phyloP scores from a whole-genome alignment of 805 yeast genomes.

The Wickerhamomyces rabaulensis region DNA sequence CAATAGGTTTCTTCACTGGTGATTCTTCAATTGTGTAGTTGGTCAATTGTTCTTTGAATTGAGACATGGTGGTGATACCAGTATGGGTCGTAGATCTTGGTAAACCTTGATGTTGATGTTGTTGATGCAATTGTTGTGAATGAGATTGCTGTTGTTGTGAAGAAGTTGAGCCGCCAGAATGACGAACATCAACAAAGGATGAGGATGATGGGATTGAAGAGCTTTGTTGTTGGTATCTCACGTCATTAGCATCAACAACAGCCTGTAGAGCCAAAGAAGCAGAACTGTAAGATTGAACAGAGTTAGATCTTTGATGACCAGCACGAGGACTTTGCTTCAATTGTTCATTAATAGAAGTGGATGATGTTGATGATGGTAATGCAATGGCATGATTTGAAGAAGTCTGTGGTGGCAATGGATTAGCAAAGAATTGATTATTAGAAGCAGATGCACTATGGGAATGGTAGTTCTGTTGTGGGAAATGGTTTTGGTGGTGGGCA shows the following conservation, averaged over 20 bases:
- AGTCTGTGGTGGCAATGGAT: slow-evolving; percentile 65
- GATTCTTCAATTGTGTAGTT: slow-evolving; percentile 20
- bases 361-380: slow-evolving; percentile 34
- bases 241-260: slow-evolving; percentile 58
- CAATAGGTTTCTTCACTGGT: slow-evolving; percentile 15
- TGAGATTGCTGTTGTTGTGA: slow-evolving; percentile 7
- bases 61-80: slow-evolving; percentile 18
- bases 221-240: slow-evolving; percentile 15
- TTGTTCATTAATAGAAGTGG: slow-evolving; percentile 23
- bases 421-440: slow-evolving; percentile 30
- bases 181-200: slow-evolving; percentile 19
- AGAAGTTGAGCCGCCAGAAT: slow-evolving; percentile 10
- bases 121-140: slow-evolving; percentile 8
- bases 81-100: slow-evolving; percentile 34
- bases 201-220: slow-evolving; percentile 9
- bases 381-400: slow-evolving; percentile 58
- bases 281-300: slow-evolving; percentile 38
- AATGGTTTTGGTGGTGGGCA: slow-evolving; percentile 12
- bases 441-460: not conserved
- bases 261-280: slow-evolving; percentile 71
- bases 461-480: not conserved
- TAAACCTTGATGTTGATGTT: slow-evolving; percentile 11
- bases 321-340: slow-evolving; percentile 13
- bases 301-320: slow-evolving; percentile 33
- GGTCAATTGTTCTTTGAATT: slow-evolving; percentile 6